Evolutionary conservation across 2,329 filamentous ascomycete species (phyloP), one percentile per base, ranked within the genome.

Genomic region (Exophiala bonariae): DNA sequence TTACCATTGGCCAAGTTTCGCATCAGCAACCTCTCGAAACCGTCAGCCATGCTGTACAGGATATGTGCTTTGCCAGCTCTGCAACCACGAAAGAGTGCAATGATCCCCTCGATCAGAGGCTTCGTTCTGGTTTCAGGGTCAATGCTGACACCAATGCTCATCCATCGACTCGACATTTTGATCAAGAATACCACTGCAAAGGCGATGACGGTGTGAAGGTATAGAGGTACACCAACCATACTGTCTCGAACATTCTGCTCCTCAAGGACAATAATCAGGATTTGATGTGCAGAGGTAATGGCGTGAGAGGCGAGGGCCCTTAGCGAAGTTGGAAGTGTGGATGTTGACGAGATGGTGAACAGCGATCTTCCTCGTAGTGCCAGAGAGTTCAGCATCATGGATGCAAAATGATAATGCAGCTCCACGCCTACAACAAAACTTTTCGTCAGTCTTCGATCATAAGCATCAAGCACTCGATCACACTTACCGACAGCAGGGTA

Each of bases 381-480:
- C 18, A 71, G 64, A 4, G 67, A 71, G 52, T 78, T 75, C 16
- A 79, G 67, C 52, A 78, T 74, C 37, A 79, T 73, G 51, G 75
- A 76, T 17, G 74, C 75, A 44, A 79, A 76, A 52, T 78, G 72
- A 52, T 75, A 76, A 58, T 79, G 76, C 7, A 79, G 61, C 3
- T 76, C 70, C 14, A 76, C 74, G 2, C 74, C 74, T 59, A 72
- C 11, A 36, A 8, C 7, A 19, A 18, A 39, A 34, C 6, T 18
- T 6, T 6, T 39, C 8, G 20, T 22, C 16, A 26, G 13, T 20
- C 8, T 19, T 18, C 14, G n/a, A 6, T 14, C 20, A 22, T 6
- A 7, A 14, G n/a, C 30, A 44, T 9, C 13, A 44, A n/a, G 10
- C 19, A 35, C 4, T 16, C 20, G 20, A 41, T 9, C n/a, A 28